phyloP scores from a whole-genome alignment of 2,329 filamentous ascomycete genomes.

The Phialocephala sp. region DNA sequence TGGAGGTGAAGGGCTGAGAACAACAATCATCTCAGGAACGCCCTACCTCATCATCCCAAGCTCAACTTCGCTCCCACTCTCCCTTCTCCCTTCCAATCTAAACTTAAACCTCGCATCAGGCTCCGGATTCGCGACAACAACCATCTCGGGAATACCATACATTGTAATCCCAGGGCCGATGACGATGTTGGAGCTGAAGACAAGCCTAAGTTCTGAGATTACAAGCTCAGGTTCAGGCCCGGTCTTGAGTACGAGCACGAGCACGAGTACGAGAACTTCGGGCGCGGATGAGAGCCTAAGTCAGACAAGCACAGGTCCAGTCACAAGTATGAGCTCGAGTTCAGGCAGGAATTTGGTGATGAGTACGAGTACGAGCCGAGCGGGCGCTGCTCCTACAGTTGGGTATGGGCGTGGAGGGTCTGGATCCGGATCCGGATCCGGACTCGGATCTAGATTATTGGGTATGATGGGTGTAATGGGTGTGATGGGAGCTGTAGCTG shows the following conservation, averaged over 20 bases:
- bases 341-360: not conserved
- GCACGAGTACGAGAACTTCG: conserved; percentile 21
- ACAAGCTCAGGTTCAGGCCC: conserved; percentile 12
- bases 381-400: conserved; percentile 8
- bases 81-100: conserved; percentile 25
- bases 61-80: not conserved
- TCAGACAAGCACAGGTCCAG: too few species aligned
- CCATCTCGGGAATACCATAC: not conserved
- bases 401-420: not conserved
- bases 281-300: too few species aligned
- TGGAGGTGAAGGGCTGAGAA: not conserved
- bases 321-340: conserved; percentile 6
- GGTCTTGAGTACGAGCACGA: conserved; percentile 18
- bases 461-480: not conserved
- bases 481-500: conserved; percentile 17
- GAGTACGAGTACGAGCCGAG: conserved; percentile 14
- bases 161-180: conserved; percentile 20
- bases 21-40: conserved; percentile 9
- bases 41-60: not conserved
- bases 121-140: not conserved
- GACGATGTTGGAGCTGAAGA: conserved; percentile 17
- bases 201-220: too few species aligned
- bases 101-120: not conserved
- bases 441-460: too few species aligned
- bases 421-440: too few species aligned